Conservation (phyloP, 148 eudicot genomes). For the Oxyria digyna region DNA sequence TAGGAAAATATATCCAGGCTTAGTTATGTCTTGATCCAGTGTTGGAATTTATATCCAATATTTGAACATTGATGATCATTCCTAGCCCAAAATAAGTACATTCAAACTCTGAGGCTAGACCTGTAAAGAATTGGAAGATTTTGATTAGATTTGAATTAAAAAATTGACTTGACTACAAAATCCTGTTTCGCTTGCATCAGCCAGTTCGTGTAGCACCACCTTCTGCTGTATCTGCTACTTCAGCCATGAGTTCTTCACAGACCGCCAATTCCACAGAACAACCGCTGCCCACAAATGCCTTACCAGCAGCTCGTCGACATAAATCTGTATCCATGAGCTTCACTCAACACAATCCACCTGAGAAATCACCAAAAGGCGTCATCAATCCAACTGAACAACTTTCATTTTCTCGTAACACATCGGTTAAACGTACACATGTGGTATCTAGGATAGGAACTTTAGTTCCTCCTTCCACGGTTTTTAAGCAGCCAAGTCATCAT, state of each 20-base stretch:
- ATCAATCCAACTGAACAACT: not conserved
- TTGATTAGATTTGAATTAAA: not conserved
- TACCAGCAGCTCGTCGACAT: conserved; percentile 14
- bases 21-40: no score
- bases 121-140: not conserved
- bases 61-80: no score
- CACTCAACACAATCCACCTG: conserved; percentile 30
- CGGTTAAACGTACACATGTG: not conserved
- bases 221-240: conserved; percentile 24
- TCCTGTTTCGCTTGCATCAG: conserved; percentile 20
- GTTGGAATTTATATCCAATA: no score
- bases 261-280: conserved; percentile 22
- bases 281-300: conserved; percentile 34
- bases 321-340: conserved; percentile 12
- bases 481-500: conserved; percentile 29
- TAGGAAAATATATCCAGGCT: no score
- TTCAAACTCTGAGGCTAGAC: no score
- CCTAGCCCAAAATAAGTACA: no score
- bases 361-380: not conserved
- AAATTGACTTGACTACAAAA: not conserved
- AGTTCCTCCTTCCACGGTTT: conserved; percentile 49
- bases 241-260: conserved; percentile 19
- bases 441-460: conserved; percentile 9
- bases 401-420: not conserved
- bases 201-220: conserved; percentile 33